Percentiles rank a stretch among this genome's conserved stretches.
Conservation (phyloP, 306 rosid genomes). For the Leucaena leucocephala region DNA sequence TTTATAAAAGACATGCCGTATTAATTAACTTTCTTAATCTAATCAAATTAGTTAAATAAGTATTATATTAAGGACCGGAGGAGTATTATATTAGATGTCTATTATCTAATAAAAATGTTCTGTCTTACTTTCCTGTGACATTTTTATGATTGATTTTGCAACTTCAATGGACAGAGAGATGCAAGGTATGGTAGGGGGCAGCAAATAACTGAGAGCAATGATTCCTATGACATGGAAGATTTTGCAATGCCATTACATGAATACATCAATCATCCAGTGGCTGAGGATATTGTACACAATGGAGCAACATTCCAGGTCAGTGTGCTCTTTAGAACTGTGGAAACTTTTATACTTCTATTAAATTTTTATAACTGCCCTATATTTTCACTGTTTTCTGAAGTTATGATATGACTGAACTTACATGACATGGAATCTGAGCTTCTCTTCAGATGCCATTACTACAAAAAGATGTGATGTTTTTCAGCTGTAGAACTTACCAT, state of each 20-base stretch:
- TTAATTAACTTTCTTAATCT: no score
- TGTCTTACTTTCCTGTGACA: slow-evolving; percentile 32
- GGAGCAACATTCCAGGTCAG: slow-evolving; percentile 96
- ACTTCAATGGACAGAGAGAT: slow-evolving; percentile 66
- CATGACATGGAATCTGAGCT: slow-evolving; percentile 2
- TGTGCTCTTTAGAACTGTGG: slow-evolving; percentile 14
- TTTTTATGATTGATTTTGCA: slow-evolving; percentile 31
- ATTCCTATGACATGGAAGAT: slow-evolving; percentile 70
- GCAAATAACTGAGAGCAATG: slow-evolving; percentile 38
- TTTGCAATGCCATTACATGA: slow-evolving; percentile 84
- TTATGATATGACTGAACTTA: slow-evolving; percentile 1
- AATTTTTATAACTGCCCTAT: slow-evolving; percentile 15
- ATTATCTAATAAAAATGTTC: slow-evolving; percentile 26
- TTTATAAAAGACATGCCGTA: no score
- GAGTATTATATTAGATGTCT: slow-evolving; percentile 2
- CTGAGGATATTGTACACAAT: slow-evolving; percentile 80
- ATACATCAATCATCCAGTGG: slow-evolving; percentile 72
- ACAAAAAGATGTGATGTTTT: slow-evolving; percentile 16
- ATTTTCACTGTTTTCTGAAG: slow-evolving; percentile 21
- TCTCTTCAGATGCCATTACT: slow-evolving; percentile 7
- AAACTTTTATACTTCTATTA: slow-evolving; percentile 20
- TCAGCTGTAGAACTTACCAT: slow-evolving; percentile 19
- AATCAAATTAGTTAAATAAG: no score
- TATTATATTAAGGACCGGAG: no score
- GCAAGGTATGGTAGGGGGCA: slow-evolving; percentile 48